phyloP scores from a whole-genome alignment of 2,329 filamentous ascomycete genomes.

The Coniochaeta sp. region DNA sequence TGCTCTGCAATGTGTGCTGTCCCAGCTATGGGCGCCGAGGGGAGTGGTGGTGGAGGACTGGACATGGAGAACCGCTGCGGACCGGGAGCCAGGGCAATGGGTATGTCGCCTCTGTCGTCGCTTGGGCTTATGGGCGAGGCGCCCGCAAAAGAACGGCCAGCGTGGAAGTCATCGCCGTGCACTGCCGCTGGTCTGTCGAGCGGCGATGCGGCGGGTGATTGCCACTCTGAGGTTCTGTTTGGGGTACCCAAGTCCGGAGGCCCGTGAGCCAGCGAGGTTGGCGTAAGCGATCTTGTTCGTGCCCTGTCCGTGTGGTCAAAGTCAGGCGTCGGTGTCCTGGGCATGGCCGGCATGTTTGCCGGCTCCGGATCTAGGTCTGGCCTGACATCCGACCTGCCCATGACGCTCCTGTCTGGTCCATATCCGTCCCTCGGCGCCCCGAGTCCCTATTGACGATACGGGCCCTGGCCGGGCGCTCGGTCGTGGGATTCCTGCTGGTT shows the following conservation, averaged over 20 bases:
- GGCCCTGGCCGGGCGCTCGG: constrained; percentile 2
- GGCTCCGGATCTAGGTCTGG: neutral
- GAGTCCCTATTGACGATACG: constrained; percentile 9
- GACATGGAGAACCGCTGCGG: neutral
- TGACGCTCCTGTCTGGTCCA: neutral
- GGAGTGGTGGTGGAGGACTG: neutral
- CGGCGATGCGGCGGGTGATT: neutral
- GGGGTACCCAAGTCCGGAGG: neutral
- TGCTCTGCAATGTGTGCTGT: constrained; percentile 1
- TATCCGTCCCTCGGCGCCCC: constrained; percentile 8
- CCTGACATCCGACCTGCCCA: neutral
- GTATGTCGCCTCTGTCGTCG: constrained; percentile 7
- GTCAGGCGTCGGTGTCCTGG: too few relatives aligned
- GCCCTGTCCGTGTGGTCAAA: too few relatives aligned
- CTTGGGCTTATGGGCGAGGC: neutral
- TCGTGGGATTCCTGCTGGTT: too few relatives aligned
- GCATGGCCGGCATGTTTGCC: neutral
- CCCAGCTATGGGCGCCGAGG: constrained; percentile 4
- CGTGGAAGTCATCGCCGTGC: neutral
- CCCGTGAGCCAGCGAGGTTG: neutral
- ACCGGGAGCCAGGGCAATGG: constrained; percentile 8
- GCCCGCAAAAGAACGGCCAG: too few relatives aligned
- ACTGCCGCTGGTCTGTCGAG: neutral
- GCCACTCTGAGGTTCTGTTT: neutral
- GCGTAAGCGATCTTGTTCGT: too few relatives aligned